Evolutionary conservation across 257 asterid genomes (phyloP).

Genomic region (Jasminum sambac): DNA sequence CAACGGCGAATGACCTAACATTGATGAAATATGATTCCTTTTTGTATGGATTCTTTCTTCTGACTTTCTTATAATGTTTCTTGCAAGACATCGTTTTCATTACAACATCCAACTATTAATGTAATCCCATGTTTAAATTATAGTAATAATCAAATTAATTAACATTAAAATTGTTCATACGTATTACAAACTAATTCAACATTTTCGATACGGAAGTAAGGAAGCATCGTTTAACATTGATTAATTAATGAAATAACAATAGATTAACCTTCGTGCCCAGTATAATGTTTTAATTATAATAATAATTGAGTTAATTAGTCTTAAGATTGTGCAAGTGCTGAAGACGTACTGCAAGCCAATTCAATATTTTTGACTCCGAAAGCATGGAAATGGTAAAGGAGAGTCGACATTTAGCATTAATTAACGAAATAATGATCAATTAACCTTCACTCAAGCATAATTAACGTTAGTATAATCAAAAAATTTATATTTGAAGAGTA

Average conservation of each 20-base stretch:
- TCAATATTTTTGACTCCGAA: slow-evolving; percentile 20
- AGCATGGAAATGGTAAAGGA: slow-evolving; percentile 7
- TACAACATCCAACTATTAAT: slow-evolving; percentile 13
- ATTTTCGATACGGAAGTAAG: neutral
- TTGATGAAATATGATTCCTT: slow-evolving; percentile 18
- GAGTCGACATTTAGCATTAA: neutral
- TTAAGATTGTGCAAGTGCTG: no score
- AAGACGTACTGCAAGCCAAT: slow-evolving; percentile 2
- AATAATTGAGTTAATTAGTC: no score
- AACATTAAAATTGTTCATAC: neutral
- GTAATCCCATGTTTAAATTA: slow-evolving; percentile 12
- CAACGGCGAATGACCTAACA: slow-evolving; percentile 29
- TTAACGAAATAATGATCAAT: neutral
- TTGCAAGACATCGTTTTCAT: slow-evolving; percentile 27
- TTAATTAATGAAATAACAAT: neutral
- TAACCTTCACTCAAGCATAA: neutral
- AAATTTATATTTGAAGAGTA: neutral
- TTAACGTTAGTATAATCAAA: neutral
- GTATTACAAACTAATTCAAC: slow-evolving; percentile 23
- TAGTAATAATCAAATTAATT: neutral
- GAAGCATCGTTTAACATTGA: slow-evolving; percentile 3
- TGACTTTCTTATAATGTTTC: slow-evolving; percentile 39
- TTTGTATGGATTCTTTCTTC: slow-evolving; percentile 35
- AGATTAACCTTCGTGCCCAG: neutral
- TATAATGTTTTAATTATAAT: neutral